These are phyloP conservation scores for Rhododendron ovatum DNA, from an alignment of 148 eudicot genomes.

Conservation along the genomic window DNA sequence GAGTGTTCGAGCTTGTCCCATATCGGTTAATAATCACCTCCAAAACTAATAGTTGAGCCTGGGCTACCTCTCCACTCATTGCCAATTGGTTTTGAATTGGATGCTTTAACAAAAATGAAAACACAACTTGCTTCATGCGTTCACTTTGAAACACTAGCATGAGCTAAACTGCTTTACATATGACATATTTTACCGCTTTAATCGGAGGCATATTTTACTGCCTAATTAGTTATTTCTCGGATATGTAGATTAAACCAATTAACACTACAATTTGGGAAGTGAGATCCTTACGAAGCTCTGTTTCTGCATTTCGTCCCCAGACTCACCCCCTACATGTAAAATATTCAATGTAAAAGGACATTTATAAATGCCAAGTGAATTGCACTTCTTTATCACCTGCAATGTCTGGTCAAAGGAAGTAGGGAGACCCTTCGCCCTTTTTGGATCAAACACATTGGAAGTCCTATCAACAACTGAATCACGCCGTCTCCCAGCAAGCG, in stretches of 20 bases:
- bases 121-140: background rate
- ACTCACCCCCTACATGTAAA: background rate
- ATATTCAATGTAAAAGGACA: background rate
- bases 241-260: background rate
- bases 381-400: conserved; percentile 41
- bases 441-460: conserved; percentile 55
- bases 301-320: background rate
- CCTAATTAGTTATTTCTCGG: background rate
- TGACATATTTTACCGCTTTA: background rate
- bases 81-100: background rate
- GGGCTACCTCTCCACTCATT: background rate
- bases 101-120: background rate
- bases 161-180: background rate
- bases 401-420: conserved; percentile 40
- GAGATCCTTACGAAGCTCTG: background rate
- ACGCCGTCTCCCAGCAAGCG: conserved; percentile 70
- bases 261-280: background rate
- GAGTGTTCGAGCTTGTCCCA: no score
- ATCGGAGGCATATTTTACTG: background rate
- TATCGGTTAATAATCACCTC: background rate
- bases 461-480: conserved; percentile 62
- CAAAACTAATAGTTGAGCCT: background rate
- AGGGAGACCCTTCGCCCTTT: conserved; percentile 47
- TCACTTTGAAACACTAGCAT: background rate
- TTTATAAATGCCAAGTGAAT: background rate